Percentiles rank a stretch among this genome's conserved stretches.
phyloP scores from a whole-genome alignment of 345 rosid genomes.

The Kernera saxatilis region DNA sequence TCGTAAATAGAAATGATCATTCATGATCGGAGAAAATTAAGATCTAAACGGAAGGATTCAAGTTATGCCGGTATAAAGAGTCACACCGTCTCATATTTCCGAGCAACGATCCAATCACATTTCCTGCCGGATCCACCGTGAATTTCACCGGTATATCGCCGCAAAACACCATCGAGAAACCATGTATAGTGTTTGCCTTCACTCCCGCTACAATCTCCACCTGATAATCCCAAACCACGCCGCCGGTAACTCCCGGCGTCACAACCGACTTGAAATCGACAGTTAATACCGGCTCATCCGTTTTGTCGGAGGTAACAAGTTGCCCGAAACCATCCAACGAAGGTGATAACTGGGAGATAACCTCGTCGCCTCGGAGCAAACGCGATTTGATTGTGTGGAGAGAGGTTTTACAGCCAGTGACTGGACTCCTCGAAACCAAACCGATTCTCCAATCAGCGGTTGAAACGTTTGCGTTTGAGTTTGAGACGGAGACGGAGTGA shows the following conservation, averaged over 20 bases:
- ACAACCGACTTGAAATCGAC: background rate
- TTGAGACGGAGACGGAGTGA: slow-evolving; percentile 8
- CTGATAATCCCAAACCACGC: slow-evolving; percentile 3
- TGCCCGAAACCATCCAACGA: background rate
- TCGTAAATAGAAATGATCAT: background rate
- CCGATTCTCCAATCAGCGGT: slow-evolving; percentile 9
- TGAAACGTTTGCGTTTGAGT: slow-evolving; percentile 6
- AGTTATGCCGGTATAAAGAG: background rate
- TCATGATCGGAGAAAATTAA: background rate
- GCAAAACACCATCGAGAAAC: background rate
- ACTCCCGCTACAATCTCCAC: background rate
- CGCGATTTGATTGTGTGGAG: background rate
- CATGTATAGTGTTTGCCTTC: background rate
- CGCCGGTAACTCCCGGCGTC: background rate
- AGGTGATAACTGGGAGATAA: background rate
- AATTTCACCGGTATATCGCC: slow-evolving; percentile 1
- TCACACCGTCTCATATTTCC: slow-evolving; percentile 23
- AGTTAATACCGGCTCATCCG: background rate
- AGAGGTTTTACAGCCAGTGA: background rate
- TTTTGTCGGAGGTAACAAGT: background rate
- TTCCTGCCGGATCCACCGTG: background rate
- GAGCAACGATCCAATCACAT: background rate
- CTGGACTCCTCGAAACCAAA: slow-evolving; percentile 2
- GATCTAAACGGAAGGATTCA: background rate
- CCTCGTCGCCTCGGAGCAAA: slow-evolving; percentile 6